Conservation (phyloP, 2,329 filamentous ascomycete genomes). For the Alternaria sp. region DNA sequence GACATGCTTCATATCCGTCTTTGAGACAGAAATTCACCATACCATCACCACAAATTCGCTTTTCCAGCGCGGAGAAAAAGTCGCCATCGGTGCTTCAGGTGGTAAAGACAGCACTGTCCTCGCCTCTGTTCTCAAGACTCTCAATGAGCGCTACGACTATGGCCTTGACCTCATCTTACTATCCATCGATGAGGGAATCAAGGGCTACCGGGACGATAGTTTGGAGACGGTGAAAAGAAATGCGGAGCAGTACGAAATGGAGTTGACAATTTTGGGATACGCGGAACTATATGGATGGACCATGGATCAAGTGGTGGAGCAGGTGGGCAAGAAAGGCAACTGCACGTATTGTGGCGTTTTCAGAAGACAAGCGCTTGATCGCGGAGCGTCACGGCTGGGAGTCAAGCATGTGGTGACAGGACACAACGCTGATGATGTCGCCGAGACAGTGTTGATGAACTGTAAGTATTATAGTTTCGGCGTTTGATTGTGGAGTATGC, state of each 20-base stretch:
- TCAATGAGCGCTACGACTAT: constrained; percentile 90
- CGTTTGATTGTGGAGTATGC: not conserved
- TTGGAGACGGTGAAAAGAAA: constrained; percentile 97
- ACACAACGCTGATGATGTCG: constrained; percentile 96
- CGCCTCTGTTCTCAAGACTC: constrained; percentile 90
- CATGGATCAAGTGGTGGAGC: constrained; percentile 97
- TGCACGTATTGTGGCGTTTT: constrained; percentile 99
- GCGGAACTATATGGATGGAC: constrained; percentile 97
- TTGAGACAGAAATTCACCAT: constrained; percentile 93
- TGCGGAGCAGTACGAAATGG: constrained; percentile 88
- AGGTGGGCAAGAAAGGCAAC: constrained; percentile 97
- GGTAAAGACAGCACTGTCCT: constrained; percentile 98
- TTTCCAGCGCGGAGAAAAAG: constrained; percentile 81
- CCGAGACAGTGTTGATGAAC: constrained; percentile 98
- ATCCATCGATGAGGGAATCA: constrained; percentile 96
- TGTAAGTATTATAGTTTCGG: constrained; percentile 36
- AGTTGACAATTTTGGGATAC: constrained; percentile 90
- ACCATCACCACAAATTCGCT: constrained; percentile 85
- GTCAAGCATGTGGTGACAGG: constrained; percentile 96
- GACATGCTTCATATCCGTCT: constrained; percentile 82
- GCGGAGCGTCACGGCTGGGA: constrained; percentile 84
- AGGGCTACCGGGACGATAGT: constrained; percentile 94
- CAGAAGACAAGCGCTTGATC: constrained; percentile 88
- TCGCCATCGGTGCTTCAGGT: constrained; percentile 95
- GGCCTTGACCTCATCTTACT: constrained; percentile 85